Conservation (phyloP, 164 flowering plant species). For the Vitis rotundifolia region DNA sequence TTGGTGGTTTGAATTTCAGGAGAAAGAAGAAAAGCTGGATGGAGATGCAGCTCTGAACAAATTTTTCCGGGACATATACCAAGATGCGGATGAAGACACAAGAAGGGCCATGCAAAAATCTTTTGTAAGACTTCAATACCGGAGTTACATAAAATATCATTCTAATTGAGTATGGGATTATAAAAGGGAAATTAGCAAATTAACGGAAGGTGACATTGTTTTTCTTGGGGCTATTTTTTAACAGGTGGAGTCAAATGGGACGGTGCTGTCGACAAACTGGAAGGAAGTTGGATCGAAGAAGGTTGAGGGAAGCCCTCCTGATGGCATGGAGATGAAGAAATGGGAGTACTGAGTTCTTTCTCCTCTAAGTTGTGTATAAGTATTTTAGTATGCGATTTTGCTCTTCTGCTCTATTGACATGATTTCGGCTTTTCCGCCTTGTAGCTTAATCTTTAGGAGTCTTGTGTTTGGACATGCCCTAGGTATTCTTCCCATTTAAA, state of each 20-base stretch:
- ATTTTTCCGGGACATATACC: constrained; percentile 78
- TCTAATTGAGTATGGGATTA: too few relatives aligned
- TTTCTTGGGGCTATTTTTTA: not conserved
- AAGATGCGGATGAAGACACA: constrained; percentile 91
- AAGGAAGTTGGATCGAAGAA: constrained; percentile 87
- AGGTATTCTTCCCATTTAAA: too few relatives aligned
- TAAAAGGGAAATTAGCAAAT: too few relatives aligned
- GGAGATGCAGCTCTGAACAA: constrained; percentile 98
- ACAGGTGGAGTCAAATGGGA: constrained; percentile 93
- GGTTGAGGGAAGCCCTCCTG: constrained; percentile 89
- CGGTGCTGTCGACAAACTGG: constrained; percentile 95
- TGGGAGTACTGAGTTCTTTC: constrained; percentile 62
- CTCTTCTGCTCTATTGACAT: not conserved
- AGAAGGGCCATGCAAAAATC: constrained; percentile 94
- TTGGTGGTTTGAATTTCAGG: constrained; percentile 47
- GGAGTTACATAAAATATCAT: too few relatives aligned
- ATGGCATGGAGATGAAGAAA: constrained; percentile 92
- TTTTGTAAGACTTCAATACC: constrained; percentile 55
- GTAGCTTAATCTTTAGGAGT: too few relatives aligned
- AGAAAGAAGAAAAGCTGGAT: constrained; percentile 94
- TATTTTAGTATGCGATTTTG: not conserved
- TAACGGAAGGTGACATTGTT: too few relatives aligned
- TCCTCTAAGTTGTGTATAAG: not conserved
- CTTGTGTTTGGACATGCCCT: too few relatives aligned
- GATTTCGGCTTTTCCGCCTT: not conserved